These are phyloP conservation scores for Scheffersomyces spartinae DNA, from an alignment of 805 yeast genomes.

Conservation along the genomic window DNA sequence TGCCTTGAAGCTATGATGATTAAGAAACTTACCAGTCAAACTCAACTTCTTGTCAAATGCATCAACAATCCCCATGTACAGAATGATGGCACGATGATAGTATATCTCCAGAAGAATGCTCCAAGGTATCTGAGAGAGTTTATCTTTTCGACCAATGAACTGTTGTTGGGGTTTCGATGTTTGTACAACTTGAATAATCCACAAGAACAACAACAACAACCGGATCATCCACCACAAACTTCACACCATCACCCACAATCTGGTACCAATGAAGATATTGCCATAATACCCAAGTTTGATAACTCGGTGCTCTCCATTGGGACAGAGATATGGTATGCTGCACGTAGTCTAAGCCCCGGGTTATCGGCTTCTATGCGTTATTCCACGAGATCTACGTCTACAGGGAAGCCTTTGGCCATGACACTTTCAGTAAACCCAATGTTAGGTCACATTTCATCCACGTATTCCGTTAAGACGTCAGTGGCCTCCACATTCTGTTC, in stretches of 20 bases:
- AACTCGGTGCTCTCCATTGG: slow-evolving; percentile 67
- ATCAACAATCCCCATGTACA: slow-evolving; percentile 53
- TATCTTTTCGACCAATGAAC: slow-evolving; percentile 75
- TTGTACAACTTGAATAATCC: slow-evolving; percentile 51
- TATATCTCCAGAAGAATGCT: slow-evolving; percentile 59
- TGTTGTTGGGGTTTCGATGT: slow-evolving; percentile 69
- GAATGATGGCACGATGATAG: slow-evolving; percentile 46
- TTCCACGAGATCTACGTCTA: slow-evolving; percentile 71
- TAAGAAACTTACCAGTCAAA: slow-evolving; percentile 42
- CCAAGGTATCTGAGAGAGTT: slow-evolving; percentile 59
- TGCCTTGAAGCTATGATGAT: slow-evolving; percentile 81
- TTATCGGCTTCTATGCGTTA: slow-evolving; percentile 77
- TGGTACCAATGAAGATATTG: slow-evolving; percentile 1
- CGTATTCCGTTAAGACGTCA: slow-evolving; percentile 77
- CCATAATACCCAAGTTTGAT: slow-evolving; percentile 28
- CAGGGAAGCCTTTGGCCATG: slow-evolving; percentile 84
- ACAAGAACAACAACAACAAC: slow-evolving; percentile 2
- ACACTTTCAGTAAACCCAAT: slow-evolving; percentile 82
- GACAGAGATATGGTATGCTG: slow-evolving; percentile 82
- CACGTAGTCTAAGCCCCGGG: slow-evolving; percentile 78
- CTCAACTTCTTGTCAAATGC: slow-evolving; percentile 65
- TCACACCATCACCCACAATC: slow-evolving; percentile 3
- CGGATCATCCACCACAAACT: slow-evolving; percentile 3
- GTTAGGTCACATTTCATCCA: slow-evolving; percentile 78
- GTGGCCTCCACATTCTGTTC: slow-evolving; percentile 68